phyloP scores from a whole-genome alignment of 2,329 filamentous ascomycete genomes.

The Trichoderma pleuroti region DNA sequence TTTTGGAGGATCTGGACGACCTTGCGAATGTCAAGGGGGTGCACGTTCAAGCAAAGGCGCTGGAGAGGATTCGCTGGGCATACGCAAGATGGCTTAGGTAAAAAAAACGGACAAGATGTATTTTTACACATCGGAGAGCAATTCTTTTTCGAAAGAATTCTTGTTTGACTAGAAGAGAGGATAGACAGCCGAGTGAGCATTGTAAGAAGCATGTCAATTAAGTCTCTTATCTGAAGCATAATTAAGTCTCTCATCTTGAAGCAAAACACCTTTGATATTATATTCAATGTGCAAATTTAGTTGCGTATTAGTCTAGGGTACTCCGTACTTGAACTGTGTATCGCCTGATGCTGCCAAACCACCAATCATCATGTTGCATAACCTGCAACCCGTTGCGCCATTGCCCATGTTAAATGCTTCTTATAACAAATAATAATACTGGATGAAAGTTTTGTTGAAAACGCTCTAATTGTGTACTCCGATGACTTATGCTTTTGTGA shows the following conservation, averaged over 20 bases:
- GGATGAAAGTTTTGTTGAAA: neutral
- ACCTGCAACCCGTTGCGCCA: neutral
- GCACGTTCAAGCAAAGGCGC: slow-evolving; percentile 70
- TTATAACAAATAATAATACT: neutral
- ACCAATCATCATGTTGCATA: neutral
- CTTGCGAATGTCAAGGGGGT: slow-evolving; percentile 79
- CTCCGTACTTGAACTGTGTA: no score
- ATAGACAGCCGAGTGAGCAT: neutral
- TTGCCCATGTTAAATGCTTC: neutral
- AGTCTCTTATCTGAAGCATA: neutral
- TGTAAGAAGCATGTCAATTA: neutral
- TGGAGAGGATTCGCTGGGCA: slow-evolving; percentile 84
- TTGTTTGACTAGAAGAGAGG: neutral
- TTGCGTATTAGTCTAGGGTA: neutral
- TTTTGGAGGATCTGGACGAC: slow-evolving; percentile 83
- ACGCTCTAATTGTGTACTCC: neutral
- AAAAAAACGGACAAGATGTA: slow-evolving; percentile 13
- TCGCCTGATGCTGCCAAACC: neutral
- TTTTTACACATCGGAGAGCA: neutral
- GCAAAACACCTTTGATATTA: neutral
- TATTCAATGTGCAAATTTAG: neutral
- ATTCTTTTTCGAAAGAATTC: neutral
- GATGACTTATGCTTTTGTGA: neutral
- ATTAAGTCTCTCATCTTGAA: neutral
- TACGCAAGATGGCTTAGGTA: slow-evolving; percentile 71